Evolutionary conservation across 805 yeast species (phyloP), one percentile per base, ranked within the genome.

Genomic region (Millerozyma miso): DNA sequence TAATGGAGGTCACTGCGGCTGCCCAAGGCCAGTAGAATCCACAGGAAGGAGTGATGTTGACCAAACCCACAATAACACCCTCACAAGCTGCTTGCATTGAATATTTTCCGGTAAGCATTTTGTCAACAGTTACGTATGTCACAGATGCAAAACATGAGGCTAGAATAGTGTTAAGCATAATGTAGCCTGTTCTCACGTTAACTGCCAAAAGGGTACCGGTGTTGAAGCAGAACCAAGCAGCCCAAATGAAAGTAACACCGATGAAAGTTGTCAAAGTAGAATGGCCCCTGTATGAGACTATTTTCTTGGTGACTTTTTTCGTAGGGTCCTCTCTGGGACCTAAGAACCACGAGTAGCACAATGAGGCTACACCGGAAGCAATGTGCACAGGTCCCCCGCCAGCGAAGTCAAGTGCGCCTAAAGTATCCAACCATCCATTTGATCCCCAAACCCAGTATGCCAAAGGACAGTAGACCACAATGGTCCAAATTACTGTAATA

Each of bases 321-420:
- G 53, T 55, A 1, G 55, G 54, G 10, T 34, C 42, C 12, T 52
- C 60, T 44, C 77, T 55, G 41, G 69, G 69, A n/a, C 77, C 77
- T 38, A 72, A 45, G 43, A 56, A 71, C 47, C 60, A 56, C 4
- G 75, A 68, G 48, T 66, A 72, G n/a, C 71, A 61, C 23, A 71
- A 51, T 3, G 76, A 65, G 2, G 74, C 67, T 20, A 63, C 59
- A 34, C 76, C 76, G 4, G 72, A 60, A 4, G 74, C 65, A 41
- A 72, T 63, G 53, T 73, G 77, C 26, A 73, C 77, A 1, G 76
- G 76, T 20, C 76, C 76, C 31, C 77, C 77, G 33, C 77, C 77
- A 5, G 76, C 76, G 53, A 72, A 73, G 50, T 73, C 77, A 42
- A 72, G 60, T 3, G 67, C 69, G 4, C 76, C 77, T 36, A 73